Evolutionary conservation across 345 rosid species (phyloP).

Genomic region (Pistacia vera): DNA sequence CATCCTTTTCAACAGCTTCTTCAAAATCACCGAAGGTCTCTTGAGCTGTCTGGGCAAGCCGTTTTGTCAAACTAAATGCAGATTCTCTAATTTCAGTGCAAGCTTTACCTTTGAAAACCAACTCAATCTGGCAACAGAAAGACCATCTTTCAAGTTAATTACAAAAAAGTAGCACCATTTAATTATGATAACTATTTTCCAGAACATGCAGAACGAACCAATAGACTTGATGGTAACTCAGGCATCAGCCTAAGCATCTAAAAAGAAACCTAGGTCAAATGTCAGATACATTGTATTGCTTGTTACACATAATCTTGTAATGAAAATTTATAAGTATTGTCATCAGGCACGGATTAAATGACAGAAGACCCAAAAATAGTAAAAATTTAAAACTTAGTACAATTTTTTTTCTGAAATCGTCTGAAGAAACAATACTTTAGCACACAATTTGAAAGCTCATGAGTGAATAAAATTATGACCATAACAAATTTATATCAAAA

Average conservation of each 20-base stretch:
- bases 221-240: neutral
- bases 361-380: neutral
- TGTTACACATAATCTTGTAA: neutral
- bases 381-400: neutral
- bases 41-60: constrained; percentile 92
- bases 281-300: neutral
- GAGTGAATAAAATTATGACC: neutral
- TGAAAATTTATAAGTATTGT: no score
- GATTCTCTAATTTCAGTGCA: constrained; percentile 90
- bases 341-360: neutral
- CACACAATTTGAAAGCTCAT: constrained; percentile 1
- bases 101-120: constrained; percentile 80
- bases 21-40: constrained; percentile 98
- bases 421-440: neutral
- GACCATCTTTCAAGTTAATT: constrained; percentile 1
- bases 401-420: no score
- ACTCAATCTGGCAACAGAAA: constrained; percentile 61
- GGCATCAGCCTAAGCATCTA: neutral
- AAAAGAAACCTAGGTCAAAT: neutral
- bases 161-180: constrained; percentile 6
- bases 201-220: neutral
- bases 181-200: neutral
- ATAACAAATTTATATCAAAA: neutral
- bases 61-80: constrained; percentile 78
- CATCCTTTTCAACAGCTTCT: constrained; percentile 98